Base-by-base conservation (phyloP, 2,329 filamentous ascomycete species). In the Macrophomina tecta region DNA sequence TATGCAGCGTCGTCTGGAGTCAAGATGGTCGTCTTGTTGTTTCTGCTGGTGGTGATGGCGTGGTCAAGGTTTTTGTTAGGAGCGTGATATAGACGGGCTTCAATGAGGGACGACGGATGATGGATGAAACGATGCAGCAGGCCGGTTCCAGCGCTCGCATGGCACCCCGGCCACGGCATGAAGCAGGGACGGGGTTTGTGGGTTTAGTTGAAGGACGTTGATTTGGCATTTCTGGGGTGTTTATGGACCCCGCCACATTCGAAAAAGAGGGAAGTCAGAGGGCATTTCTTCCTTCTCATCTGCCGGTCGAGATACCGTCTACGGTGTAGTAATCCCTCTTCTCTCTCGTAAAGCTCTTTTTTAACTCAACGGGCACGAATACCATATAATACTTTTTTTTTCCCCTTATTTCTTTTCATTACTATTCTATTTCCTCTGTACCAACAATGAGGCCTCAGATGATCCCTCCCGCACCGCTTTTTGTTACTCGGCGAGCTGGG, bases 1-100 rank as follows among this genome's bases (percentile, higher is more conserved):
- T 98, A 7, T 98, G 94, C 80, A 88, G 90, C 16, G 94, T 97
- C 4, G 92, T 95, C 18, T 99, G 95, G 95, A 97, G 93, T 76
- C 91, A 93, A 73, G 95, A 99, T 76, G 94, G 94, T 40, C 88
- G 93, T 71, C 95, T 95, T 87, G 94, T 99, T 45, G 92, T 98
- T 67, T 96, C 93, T 73, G 94, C 91, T 45, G 95, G 95, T 48
- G 95, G 95, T 12, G 95, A 99, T 77, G 95, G 95, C 6, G 90
- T 97, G 42, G 94, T 97, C 69, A 98, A 98, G 83, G 94, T 98
- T 67, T 98, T 90, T 77, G 80, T 67, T 6, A 46, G 64, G 45
- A 51, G 53, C 45, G n/a, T 55, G 34, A 36, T 30, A 61, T 23
- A 46, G 30, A 62, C 34, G 58, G 32, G 32, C 16, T 2, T 49